phyloP scores from a whole-genome alignment of 768 basidiomycete genomes.

The Agaricus sinodeliciosus region DNA sequence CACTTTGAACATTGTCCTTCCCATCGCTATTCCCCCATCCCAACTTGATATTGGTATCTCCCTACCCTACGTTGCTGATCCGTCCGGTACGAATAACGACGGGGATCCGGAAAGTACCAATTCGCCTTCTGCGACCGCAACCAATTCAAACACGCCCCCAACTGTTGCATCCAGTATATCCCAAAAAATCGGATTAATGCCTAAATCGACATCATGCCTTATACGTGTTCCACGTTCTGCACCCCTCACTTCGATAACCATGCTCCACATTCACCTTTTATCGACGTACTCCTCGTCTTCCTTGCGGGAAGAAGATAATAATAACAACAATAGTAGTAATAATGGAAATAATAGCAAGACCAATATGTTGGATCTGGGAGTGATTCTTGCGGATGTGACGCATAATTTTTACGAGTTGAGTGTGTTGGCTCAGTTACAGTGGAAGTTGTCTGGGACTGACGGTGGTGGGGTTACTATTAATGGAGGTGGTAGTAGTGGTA shows the following conservation, averaged over 20 bases:
- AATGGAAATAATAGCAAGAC: constrained; percentile 1
- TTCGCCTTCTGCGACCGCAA: constrained; percentile 35
- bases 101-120: constrained; percentile 24
- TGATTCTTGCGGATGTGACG: constrained; percentile 48
- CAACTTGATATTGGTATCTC: constrained; percentile 2
- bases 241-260: constrained; percentile 36
- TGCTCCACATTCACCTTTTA: constrained; percentile 60
- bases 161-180: constrained; percentile 12
- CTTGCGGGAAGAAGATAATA: constrained; percentile 9
- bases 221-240: constrained; percentile 44
- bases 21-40: constrained; percentile 4
- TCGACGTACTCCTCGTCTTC: constrained; percentile 30
- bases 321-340: too few relatives aligned
- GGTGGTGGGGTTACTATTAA: background rate
- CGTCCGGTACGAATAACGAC: constrained; percentile 3
- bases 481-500: background rate
- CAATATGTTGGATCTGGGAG: constrained; percentile 17
- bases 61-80: constrained; percentile 2
- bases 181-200: constrained; percentile 40
- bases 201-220: constrained; percentile 51
- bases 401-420: constrained; percentile 65
- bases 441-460: constrained; percentile 27
- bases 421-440: constrained; percentile 46
- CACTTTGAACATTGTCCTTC: constrained; percentile 2
- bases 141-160: constrained; percentile 11